Conservation (phyloP, 495 filamentous ascomycete species). For the Penicillium herquei region DNA sequence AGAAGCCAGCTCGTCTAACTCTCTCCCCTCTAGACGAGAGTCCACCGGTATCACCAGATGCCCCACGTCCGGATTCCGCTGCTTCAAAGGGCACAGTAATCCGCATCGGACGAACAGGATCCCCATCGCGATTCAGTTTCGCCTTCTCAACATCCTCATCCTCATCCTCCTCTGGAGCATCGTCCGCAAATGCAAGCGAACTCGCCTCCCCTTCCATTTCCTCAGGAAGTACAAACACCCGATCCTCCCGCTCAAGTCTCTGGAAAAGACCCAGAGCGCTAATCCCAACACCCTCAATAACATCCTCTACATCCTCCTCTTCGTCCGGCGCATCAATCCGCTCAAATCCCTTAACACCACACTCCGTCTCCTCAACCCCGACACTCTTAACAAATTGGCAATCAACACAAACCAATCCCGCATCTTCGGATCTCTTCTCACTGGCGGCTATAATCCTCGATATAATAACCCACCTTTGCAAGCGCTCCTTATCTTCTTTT, state of each 20-base stretch:
- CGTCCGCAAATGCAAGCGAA: conserved; percentile 9
- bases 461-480: conserved; percentile 77
- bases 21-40: conserved; percentile 24
- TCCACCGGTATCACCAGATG: conserved; percentile 19
- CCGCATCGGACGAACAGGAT: conserved; percentile 33
- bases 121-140: conserved; percentile 37
- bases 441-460: conserved; percentile 54
- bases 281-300: conserved; percentile 36
- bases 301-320: conserved; percentile 25
- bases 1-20: conserved; percentile 21
- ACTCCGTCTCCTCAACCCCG: conserved; percentile 16
- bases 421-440: conserved; percentile 43
- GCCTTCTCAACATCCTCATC: conserved; percentile 40
- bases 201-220: conserved; percentile 6
- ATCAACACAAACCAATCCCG: conserved; percentile 34
- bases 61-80: conserved; percentile 31
- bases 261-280: conserved; percentile 22
- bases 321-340: conserved; percentile 7
- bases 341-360: conserved; percentile 4
- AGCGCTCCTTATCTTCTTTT: conserved; percentile 69
- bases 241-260: not conserved
- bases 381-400: conserved; percentile 44
- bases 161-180: conserved; percentile 19
- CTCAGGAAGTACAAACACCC: conserved; percentile 11
- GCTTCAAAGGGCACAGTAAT: conserved; percentile 43